Conservation (phyloP, 2,329 filamentous ascomycete genomes). For the Fusarium lyarnte region DNA sequence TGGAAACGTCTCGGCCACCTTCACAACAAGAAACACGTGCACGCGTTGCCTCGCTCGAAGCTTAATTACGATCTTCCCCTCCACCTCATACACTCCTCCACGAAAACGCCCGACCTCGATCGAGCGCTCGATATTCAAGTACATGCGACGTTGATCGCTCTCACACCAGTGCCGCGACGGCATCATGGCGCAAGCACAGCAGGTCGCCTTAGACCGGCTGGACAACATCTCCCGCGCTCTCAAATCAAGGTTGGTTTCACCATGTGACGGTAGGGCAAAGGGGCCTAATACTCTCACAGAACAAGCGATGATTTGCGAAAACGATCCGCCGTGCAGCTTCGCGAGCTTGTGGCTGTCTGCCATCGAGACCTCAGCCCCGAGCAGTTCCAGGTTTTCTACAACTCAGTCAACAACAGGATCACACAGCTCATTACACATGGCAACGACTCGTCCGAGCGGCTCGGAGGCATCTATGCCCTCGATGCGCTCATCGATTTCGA, state of each 20-base stretch:
- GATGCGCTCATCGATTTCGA: slow-evolving; percentile 96
- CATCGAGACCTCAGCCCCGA: slow-evolving; percentile 81
- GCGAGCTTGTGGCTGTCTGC: slow-evolving; percentile 64
- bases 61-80: slow-evolving; percentile 11
- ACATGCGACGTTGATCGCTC: slow-evolving; percentile 44
- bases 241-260: slow-evolving; percentile 59
- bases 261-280: background rate
- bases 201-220: slow-evolving; percentile 64
- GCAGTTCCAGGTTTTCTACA: slow-evolving; percentile 73
- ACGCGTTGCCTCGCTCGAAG: slow-evolving; percentile 24
- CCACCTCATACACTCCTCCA: slow-evolving; percentile 5
- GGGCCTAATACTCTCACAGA: slow-evolving; percentile 41
- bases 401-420: slow-evolving; percentile 65
- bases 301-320: slow-evolving; percentile 60
- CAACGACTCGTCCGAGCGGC: slow-evolving; percentile 85
- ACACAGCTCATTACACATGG: slow-evolving; percentile 81
- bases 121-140: slow-evolving; percentile 24
- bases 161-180: slow-evolving; percentile 39
- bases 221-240: slow-evolving; percentile 65
- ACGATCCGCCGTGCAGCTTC: slow-evolving; percentile 62
- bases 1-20: background rate
- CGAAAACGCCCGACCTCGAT: slow-evolving; percentile 1
- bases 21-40: slow-evolving; percentile 16
- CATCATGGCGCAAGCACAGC: slow-evolving; percentile 58
- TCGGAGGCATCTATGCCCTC: slow-evolving; percentile 91